Base-by-base conservation (phyloP, 768 basidiomycete genomes). In the Psilocybe cubensis region DNA sequence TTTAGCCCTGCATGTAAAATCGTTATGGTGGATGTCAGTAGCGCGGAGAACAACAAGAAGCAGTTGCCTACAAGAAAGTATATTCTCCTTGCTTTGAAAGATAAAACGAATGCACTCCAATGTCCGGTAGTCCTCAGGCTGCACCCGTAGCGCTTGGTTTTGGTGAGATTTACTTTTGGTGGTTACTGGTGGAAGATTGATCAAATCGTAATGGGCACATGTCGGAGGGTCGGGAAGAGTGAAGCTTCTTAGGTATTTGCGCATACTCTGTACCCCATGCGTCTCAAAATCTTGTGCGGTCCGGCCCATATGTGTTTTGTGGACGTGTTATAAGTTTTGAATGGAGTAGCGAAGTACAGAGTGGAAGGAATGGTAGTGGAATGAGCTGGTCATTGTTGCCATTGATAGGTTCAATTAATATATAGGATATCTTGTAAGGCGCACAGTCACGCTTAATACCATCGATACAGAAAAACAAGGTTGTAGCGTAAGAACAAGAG, bases 21-120 rank as follows among this genome's bases (percentile, higher is more conserved):
- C 45, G 17, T 11, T 33, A 14, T 12, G 17, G 31, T 28, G n/a
- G 51, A 35, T 9, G 33, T 25, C 42, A 21, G 20, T 7, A 4
- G 5, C 28, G 21, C 23, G 46, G 38, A 41, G 31, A n/a, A 10
- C 23, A 28, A 27, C 12, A n/a, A 12, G 23, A 35, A 21, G 3
- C 44, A 44, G 8, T 11, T 4, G 14, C 59, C 9, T 27, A 60
- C 55, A 64, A 12, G 23, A 35, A 12, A 29, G 14, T 14, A 57
- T 24, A 12, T 27, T 9, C 3, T 41, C 10, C 1, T 58, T 61
- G 4, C 44, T 38, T 6, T 70, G 58, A 33, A 68, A 61, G 35
- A 85, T 70, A 29, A 57, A 58, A 27, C 77, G 72, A 18, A 86
- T 82, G 23, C 64, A 67, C 63, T 83, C 81, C n/a, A 90, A 70